phyloP scores from a whole-genome alignment of 805 yeast genomes.

The Wickerhamomyces chambardii region DNA sequence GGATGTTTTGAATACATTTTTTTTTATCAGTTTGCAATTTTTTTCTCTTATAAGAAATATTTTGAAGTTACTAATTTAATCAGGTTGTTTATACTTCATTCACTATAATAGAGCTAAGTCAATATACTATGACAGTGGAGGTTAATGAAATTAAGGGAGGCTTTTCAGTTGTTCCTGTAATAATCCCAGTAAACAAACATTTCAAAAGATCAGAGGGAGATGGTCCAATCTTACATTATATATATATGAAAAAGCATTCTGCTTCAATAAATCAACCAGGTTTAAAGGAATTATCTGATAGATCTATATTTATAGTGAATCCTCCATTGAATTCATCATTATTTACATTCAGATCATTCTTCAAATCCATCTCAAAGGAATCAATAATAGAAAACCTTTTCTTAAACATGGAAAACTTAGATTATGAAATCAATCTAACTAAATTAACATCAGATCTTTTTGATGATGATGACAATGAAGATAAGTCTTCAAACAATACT shows the following conservation, averaged over 20 bases:
- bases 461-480: constrained; percentile 20
- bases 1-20: too few species aligned
- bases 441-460: constrained; percentile 50
- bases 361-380: constrained; percentile 52
- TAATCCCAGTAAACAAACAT: constrained; percentile 24
- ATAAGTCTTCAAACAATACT: constrained; percentile 9
- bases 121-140: not conserved
- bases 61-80: too few species aligned
- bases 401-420: constrained; percentile 31
- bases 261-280: constrained; percentile 22
- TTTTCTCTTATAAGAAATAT: too few species aligned
- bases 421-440: constrained; percentile 42
- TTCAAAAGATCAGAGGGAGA: constrained; percentile 7
- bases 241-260: constrained; percentile 59
- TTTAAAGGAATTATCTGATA: constrained; percentile 30
- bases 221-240: constrained; percentile 36
- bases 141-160: constrained; percentile 48
- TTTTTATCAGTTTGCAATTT: too few species aligned
- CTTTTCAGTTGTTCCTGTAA: constrained; percentile 40
- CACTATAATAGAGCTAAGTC: too few species aligned
- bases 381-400: constrained; percentile 49
- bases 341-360: constrained; percentile 43
- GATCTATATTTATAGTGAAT: constrained; percentile 69
- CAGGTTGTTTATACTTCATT: too few species aligned
- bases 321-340: constrained; percentile 57